Evolutionary conservation across 306 rosid genomes (phyloP).

Genomic region (Cicer pinnatifidum): DNA sequence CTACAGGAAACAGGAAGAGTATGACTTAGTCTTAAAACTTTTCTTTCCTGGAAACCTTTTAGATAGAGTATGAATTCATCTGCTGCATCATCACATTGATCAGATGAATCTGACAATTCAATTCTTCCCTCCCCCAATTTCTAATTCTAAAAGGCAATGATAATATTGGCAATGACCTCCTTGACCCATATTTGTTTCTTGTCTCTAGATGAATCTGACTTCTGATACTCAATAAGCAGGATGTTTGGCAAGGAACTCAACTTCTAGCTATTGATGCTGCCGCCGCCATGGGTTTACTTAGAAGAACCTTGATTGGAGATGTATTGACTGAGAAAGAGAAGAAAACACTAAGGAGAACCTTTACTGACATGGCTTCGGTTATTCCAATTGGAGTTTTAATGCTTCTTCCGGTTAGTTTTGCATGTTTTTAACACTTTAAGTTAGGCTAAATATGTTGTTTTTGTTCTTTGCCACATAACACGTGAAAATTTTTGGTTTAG

Average conservation of each 20-base stretch:
- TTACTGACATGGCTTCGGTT: slow-evolving; percentile 93
- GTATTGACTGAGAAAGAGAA: slow-evolving; percentile 90
- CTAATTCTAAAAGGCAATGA: slow-evolving; percentile 23
- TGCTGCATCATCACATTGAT: slow-evolving; percentile 27
- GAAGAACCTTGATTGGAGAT: slow-evolving; percentile 78
- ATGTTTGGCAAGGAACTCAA: slow-evolving; percentile 98
- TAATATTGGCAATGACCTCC: slow-evolving; percentile 12
- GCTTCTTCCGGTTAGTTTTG: slow-evolving; percentile 91
- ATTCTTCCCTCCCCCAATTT: not conserved
- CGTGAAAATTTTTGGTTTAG: not conserved
- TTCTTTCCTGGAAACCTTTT: slow-evolving; percentile 38
- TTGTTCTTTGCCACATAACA: not conserved
- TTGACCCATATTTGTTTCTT: slow-evolving; percentile 4
- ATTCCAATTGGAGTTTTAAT: slow-evolving; percentile 90
- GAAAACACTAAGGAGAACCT: slow-evolving; percentile 79
- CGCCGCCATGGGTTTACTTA: slow-evolving; percentile 75
- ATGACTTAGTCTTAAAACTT: slow-evolving; percentile 42
- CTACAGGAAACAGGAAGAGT: slow-evolving; percentile 84
- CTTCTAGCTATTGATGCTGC: slow-evolving; percentile 87
- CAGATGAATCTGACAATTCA: slow-evolving; percentile 23
- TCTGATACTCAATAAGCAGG: slow-evolving; percentile 56
- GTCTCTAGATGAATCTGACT: slow-evolving; percentile 30
- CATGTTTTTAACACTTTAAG: slow-evolving; percentile 15
- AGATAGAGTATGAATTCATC: slow-evolving; percentile 33
- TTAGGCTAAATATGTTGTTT: slow-evolving; percentile 6